Evolutionary conservation across 1,139 yeast species (phyloP).

Genomic region (Yamadazyma spencermartinsiae): DNA sequence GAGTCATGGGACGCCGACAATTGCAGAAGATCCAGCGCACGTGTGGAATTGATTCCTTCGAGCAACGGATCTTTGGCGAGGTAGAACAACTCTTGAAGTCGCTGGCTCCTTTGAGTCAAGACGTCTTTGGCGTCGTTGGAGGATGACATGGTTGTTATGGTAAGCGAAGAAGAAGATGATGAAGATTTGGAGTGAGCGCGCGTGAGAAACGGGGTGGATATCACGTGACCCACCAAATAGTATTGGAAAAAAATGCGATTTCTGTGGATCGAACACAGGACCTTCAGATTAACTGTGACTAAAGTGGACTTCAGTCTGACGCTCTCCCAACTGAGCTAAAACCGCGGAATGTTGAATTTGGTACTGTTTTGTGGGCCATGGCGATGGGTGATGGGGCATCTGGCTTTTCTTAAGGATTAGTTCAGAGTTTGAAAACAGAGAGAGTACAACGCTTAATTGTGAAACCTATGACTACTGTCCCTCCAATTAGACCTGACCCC

Average conservation of each 20-base stretch:
- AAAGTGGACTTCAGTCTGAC: slow-evolving; percentile 50
- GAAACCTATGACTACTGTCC: too few relatives aligned
- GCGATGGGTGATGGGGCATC: too few relatives aligned
- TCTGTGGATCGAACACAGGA: slow-evolving; percentile 60
- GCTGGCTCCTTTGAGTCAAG: slow-evolving; percentile 8
- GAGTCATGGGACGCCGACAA: slow-evolving; percentile 9
- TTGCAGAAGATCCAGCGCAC: slow-evolving; percentile 8
- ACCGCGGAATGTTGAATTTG: slow-evolving; percentile 17
- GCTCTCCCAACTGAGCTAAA: slow-evolving; percentile 60
- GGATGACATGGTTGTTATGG: slow-evolving; percentile 3
- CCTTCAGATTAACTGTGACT: slow-evolving; percentile 49
- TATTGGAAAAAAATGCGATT: slow-evolving; percentile 31
- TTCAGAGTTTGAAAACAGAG: too few relatives aligned
- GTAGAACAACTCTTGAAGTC: slow-evolving; percentile 16
- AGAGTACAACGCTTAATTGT: too few relatives aligned
- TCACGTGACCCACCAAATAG: slow-evolving; percentile 12
- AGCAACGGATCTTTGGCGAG: slow-evolving; percentile 17
- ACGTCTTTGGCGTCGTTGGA: slow-evolving; percentile 2
- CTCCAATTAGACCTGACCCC: too few relatives aligned
- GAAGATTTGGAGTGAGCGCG: too few relatives aligned
- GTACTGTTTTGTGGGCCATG: too few relatives aligned
- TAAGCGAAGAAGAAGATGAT: neutral
- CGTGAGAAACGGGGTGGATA: slow-evolving; percentile 16
- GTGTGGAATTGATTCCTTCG: slow-evolving; percentile 12
- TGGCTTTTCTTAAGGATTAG: too few relatives aligned